Conservation (phyloP, 148 eudicot species). For the Rhododendron vialii region DNA sequence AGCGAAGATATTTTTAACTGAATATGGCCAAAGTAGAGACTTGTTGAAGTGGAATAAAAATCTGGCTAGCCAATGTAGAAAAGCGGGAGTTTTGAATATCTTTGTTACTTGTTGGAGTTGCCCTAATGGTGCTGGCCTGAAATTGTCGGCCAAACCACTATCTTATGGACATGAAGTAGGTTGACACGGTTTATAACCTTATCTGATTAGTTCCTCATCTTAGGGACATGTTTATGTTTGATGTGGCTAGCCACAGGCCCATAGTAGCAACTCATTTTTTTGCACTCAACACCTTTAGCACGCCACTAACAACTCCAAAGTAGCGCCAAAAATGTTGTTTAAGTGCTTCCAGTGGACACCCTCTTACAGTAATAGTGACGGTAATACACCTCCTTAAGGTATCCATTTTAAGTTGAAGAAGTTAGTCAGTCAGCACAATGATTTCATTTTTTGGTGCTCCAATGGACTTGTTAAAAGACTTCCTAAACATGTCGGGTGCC, state of each 20-base stretch:
- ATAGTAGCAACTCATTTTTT: background rate
- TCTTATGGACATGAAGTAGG: background rate
- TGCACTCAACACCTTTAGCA: background rate
- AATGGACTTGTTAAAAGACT: background rate
- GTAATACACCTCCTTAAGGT: background rate
- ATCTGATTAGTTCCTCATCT: background rate
- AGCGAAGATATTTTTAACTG: background rate
- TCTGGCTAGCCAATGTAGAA: background rate
- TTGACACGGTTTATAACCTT: background rate
- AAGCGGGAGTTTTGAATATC: background rate
- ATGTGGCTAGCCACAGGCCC: background rate
- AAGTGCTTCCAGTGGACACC: background rate
- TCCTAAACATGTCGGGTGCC: background rate
- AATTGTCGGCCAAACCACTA: background rate
- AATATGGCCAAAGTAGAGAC: background rate
- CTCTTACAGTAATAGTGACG: background rate
- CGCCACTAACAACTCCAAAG: background rate
- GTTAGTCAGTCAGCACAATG: background rate
- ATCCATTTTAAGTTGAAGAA: background rate
- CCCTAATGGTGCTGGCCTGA: background rate
- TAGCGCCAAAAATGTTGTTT: background rate
- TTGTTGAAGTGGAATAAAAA: background rate
- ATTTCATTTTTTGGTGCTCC: background rate
- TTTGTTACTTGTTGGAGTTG: background rate
- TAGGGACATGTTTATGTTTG: background rate